Evolutionary conservation across 2,329 filamentous ascomycete genomes (phyloP).

Genomic region (Diplodia corticola): DNA sequence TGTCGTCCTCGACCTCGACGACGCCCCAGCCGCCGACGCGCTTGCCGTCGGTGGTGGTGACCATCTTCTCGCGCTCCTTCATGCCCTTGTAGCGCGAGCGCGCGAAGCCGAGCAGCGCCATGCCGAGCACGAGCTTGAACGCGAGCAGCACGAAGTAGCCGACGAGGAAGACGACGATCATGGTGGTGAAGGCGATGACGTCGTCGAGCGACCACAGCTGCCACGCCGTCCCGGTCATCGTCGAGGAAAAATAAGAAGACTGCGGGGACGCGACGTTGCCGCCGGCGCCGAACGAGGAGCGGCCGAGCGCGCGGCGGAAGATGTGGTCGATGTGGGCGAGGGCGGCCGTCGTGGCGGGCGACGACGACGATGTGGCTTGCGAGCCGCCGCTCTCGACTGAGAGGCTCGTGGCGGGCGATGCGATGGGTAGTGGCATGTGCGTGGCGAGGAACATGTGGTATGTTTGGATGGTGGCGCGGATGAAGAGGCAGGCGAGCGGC

Average conservation of each 20-base stretch:
- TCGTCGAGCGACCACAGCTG: constrained; percentile 67
- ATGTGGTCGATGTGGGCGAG: constrained; percentile 77
- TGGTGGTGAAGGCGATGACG: constrained; percentile 73
- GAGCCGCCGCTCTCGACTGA: constrained; percentile 52
- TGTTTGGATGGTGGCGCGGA: constrained; percentile 89
- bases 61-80: constrained; percentile 64
- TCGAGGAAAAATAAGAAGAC: too few species aligned
- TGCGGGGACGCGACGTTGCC: constrained; percentile 25
- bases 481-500: constrained; percentile 90
- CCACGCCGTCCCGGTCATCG: too few species aligned
- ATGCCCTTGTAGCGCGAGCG: constrained; percentile 77
- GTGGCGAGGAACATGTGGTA: constrained; percentile 98
- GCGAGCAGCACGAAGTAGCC: constrained; percentile 37
- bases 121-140: constrained; percentile 77
- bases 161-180: constrained; percentile 81
- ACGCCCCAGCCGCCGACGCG: constrained; percentile 79
- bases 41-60: constrained; percentile 64
- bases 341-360: constrained; percentile 73
- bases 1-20: constrained; percentile 86
- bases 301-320: constrained; percentile 74
- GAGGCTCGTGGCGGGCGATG: constrained; percentile 66
- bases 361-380: constrained; percentile 43
- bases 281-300: constrained; percentile 64
- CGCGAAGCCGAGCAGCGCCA: constrained; percentile 78
- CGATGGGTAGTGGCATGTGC: constrained; percentile 73